Percentiles rank a stretch among this genome's conserved stretches.
Conservation (phyloP, 2,329 filamentous ascomycete genomes). For the Herpotrichia juniperi region DNA sequence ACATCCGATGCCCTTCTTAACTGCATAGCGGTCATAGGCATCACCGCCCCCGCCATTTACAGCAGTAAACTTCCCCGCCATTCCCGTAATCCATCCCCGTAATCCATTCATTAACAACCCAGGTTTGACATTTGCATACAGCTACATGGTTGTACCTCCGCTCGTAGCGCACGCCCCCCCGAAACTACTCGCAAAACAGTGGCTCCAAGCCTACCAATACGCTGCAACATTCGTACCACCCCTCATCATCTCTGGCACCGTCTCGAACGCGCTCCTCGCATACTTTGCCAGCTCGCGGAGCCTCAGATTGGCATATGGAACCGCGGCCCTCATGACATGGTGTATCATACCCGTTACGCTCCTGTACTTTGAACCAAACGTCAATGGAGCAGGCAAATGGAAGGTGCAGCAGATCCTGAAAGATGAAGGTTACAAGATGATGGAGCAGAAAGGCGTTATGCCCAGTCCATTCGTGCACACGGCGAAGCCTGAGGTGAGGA, state of each 20-base stretch:
- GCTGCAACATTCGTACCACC: slow-evolving; percentile 45
- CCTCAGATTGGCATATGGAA: slow-evolving; percentile 26
- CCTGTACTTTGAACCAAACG: slow-evolving; percentile 46
- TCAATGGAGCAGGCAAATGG: slow-evolving; percentile 49
- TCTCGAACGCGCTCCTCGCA: slow-evolving; percentile 39
- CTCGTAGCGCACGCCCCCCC: slow-evolving; percentile 38
- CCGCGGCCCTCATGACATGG: slow-evolving; percentile 29
- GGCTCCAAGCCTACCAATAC: slow-evolving; percentile 47
- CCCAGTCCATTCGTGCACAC: slow-evolving; percentile 15
- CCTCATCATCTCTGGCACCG: slow-evolving; percentile 39
- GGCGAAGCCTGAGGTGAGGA: slow-evolving; percentile 11
- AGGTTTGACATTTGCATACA: slow-evolving; percentile 42
- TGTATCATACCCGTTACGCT: slow-evolving; percentile 46
- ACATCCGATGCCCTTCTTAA: neutral
- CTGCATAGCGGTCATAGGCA: slow-evolving; percentile 18
- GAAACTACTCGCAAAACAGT: slow-evolving; percentile 46
- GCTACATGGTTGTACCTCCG: slow-evolving; percentile 43
- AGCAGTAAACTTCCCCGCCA: slow-evolving; percentile 17
- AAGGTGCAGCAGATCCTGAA: slow-evolving; percentile 42
- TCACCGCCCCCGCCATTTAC: slow-evolving; percentile 30
- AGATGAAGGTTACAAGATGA: slow-evolving; percentile 23
- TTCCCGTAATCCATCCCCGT: neutral
- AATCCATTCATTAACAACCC: slow-evolving; percentile 4
- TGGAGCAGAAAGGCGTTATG: slow-evolving; percentile 11
- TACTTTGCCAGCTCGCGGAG: slow-evolving; percentile 14